Base-by-base conservation (phyloP, 1,284 basidiomycete species). In the Laetiporus sulphureus region DNA sequence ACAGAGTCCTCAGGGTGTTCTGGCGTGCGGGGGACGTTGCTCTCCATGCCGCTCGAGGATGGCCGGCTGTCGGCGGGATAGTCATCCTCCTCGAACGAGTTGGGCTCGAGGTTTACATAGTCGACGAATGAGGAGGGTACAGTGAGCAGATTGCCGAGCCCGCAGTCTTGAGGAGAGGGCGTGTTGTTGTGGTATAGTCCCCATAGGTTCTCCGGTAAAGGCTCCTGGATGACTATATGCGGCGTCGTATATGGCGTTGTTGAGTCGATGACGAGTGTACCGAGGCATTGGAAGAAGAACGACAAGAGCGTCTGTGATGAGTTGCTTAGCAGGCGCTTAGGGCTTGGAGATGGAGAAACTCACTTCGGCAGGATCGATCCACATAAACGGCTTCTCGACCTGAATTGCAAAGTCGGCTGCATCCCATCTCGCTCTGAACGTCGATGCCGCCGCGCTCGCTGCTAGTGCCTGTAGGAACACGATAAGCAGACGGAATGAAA, bases 351-450 rank as follows among this genome's bases (percentile, higher is more conserved):
- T 29, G 11, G 3, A 6, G 32, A 29, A 5, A 35, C 57, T 46
- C 54, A 71, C 71, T 54, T 68, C 64, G 21, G 69, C 73, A 35
- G 72, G 66, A 55, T 77, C 73, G 20, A 54, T 57, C 73, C 73
- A 77, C 24, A 46, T 44, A 50, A 65, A 73, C 6, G 63, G 58
- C 33, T 49, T 56, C 38, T 74, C 71, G 37, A 68, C 41, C 13
- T 51, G 49, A 22, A 46, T 46, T 24, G 64, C 40, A 44, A 58
- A 59, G 5, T 51, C 52, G 1, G 57, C 49, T 1, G 45, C 39
- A 45, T 69, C 63, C 44, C 70, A 70, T 36, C 64, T 64, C 31
- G 47, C 44, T 38, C 65, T 57, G 37, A 53, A 54, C 15, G 48
- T 49, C 22, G 42, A 41, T 32, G 71, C 72, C 15, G 50, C 44